phyloP scores from a whole-genome alignment of 192 early-diverging fungal genomes.

The Phlyctochytrium arcticum region DNA sequence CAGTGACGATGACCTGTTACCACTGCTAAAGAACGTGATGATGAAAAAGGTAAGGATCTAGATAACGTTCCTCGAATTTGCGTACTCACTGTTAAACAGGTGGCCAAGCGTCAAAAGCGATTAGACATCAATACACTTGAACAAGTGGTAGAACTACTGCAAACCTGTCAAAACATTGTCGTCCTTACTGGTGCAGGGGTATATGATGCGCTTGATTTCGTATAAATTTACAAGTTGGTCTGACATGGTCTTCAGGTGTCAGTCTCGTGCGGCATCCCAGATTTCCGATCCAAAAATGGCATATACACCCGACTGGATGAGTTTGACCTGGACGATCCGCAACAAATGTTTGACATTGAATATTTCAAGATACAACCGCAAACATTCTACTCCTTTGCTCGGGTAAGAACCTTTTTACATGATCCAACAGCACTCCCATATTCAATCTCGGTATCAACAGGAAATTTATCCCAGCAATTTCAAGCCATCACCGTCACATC shows the following conservation, averaged over 20 bases:
- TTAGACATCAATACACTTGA: constrained; percentile 56
- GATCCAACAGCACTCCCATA: neutral
- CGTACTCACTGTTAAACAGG: constrained; percentile 1
- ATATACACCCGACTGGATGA: constrained; percentile 82
- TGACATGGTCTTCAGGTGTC: constrained; percentile 50
- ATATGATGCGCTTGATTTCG: neutral
- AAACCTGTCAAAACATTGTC: constrained; percentile 69
- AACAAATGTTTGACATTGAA: constrained; percentile 85
- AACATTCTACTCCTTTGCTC: constrained; percentile 94
- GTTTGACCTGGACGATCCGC: constrained; percentile 88
- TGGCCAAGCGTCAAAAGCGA: constrained; percentile 32
- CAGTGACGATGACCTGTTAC: constrained; percentile 20
- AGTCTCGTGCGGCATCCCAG: constrained; percentile 94
- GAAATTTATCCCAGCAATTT: constrained; percentile 90
- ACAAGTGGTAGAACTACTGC: constrained; percentile 50
- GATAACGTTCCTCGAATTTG: neutral
- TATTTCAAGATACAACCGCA: constrained; percentile 82
- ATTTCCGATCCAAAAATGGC: constrained; percentile 90
- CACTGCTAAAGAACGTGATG: constrained; percentile 23
- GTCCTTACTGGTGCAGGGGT: constrained; percentile 88
- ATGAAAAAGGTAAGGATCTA: constrained; percentile 8
- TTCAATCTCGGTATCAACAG: neutral
- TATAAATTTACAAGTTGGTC: neutral
- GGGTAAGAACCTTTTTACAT: neutral
- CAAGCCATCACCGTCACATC: constrained; percentile 78